Conservation (phyloP, 1,139 yeast genomes). For the Kurtzmaniella quercitrusa region DNA sequence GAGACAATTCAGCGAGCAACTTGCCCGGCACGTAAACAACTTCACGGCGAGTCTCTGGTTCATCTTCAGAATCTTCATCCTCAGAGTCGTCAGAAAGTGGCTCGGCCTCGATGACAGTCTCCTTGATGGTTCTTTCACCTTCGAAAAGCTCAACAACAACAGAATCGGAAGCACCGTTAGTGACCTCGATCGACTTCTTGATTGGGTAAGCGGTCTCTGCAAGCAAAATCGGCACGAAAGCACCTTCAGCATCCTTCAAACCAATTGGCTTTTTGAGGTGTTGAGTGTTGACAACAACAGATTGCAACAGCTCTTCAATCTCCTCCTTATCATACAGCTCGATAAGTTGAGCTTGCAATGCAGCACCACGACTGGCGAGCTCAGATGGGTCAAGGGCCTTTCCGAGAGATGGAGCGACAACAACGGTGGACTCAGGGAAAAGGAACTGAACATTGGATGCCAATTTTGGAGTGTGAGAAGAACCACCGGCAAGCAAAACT, state of each 20-base stretch:
- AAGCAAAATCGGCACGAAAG: slow-evolving; percentile 69
- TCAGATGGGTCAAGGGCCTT: slow-evolving; percentile 88
- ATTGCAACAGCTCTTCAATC: slow-evolving; percentile 77
- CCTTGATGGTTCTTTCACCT: slow-evolving; percentile 77
- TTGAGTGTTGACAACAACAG: slow-evolving; percentile 84
- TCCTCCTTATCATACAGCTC: slow-evolving; percentile 85
- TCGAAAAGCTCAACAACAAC: slow-evolving; percentile 74
- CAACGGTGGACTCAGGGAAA: slow-evolving; percentile 77
- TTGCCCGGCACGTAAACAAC: slow-evolving; percentile 73
- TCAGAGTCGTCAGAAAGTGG: slow-evolving; percentile 37
- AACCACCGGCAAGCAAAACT: slow-evolving; percentile 91
- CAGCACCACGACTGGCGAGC: slow-evolving; percentile 91
- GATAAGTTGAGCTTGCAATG: slow-evolving; percentile 89
- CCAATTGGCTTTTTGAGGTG: slow-evolving; percentile 86
- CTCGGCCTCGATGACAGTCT: slow-evolving; percentile 68
- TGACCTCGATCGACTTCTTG: slow-evolving; percentile 67
- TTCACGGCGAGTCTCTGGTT: slow-evolving; percentile 73
- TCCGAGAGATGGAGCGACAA: slow-evolving; percentile 75
- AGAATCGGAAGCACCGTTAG: slow-evolving; percentile 58
- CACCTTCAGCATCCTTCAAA: slow-evolving; percentile 67
- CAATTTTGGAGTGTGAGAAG: slow-evolving; percentile 88
- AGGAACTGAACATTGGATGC: slow-evolving; percentile 67
- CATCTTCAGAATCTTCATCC: slow-evolving; percentile 39
- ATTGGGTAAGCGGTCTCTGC: slow-evolving; percentile 91
- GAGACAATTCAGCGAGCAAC: slow-evolving; percentile 73